These are phyloP conservation scores for Metarhizium humberi DNA, from an alignment of 2,329 filamentous ascomycete genomes.

Conservation along the genomic window DNA sequence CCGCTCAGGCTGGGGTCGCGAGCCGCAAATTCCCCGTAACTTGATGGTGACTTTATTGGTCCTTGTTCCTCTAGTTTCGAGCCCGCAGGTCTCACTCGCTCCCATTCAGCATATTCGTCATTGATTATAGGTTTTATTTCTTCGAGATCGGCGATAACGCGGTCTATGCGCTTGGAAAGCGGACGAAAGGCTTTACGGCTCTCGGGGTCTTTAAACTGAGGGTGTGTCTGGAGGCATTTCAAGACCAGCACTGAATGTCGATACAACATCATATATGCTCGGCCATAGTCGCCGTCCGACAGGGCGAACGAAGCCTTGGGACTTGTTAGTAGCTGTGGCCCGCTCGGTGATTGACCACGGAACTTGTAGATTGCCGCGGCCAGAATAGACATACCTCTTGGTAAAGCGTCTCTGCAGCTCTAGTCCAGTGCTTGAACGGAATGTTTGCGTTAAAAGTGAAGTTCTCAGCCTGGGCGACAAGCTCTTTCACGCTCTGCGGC, in stretches of 20 bases:
- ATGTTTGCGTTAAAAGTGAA: slow-evolving; percentile 76
- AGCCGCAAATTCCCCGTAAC: slow-evolving; percentile 39
- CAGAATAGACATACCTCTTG: slow-evolving; percentile 57
- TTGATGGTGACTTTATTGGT: slow-evolving; percentile 14
- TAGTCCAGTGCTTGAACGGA: slow-evolving; percentile 70
- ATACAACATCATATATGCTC: slow-evolving; percentile 86
- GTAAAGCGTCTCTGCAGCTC: slow-evolving; percentile 68
- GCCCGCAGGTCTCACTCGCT: slow-evolving; percentile 38
- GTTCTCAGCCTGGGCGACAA: slow-evolving; percentile 63
- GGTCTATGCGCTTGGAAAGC: slow-evolving; percentile 38
- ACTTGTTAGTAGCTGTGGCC: not conserved
- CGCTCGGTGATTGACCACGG: not conserved
- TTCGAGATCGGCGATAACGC: slow-evolving; percentile 64
- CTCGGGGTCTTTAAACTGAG: slow-evolving; percentile 59
- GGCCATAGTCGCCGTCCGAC: slow-evolving; percentile 74
- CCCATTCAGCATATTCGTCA: slow-evolving; percentile 59
- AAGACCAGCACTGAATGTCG: slow-evolving; percentile 81
- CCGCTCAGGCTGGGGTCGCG: slow-evolving; percentile 54
- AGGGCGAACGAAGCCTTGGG: slow-evolving; percentile 73
- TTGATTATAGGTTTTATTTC: slow-evolving; percentile 70
- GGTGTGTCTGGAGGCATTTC: slow-evolving; percentile 64
- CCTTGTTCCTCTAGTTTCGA: slow-evolving; percentile 12
- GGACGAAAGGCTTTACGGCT: slow-evolving; percentile 53
- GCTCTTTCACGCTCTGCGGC: slow-evolving; percentile 65
- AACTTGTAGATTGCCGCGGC: not conserved